Conservation (phyloP, 345 rosid species). For the Hevea brasiliensis region DNA sequence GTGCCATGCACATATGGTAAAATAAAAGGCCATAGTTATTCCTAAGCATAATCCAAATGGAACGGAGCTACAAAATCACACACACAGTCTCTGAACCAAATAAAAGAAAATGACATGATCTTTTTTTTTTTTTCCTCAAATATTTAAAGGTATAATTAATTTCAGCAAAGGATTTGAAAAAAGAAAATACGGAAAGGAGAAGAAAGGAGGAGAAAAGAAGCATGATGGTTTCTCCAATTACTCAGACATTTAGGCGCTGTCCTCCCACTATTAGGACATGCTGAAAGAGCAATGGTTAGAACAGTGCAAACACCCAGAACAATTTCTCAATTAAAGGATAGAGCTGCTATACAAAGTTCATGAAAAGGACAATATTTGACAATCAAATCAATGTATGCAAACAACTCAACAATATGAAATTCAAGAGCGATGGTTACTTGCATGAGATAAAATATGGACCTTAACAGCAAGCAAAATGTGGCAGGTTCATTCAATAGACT, state of each 20-base stretch:
- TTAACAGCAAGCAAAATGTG: neutral
- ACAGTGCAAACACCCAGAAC: neutral
- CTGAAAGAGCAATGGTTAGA: neutral
- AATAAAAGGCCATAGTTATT: neutral
- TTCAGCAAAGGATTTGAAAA: neutral
- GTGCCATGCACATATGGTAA: neutral
- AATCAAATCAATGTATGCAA: conserved; percentile 1
- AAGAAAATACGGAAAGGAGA: neutral
- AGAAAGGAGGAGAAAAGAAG: neutral
- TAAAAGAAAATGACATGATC: neutral
- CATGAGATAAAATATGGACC: conserved; percentile 8
- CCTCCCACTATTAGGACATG: neutral
- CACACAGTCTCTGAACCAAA: too few relatives aligned
- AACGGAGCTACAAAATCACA: neutral
- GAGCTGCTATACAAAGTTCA: neutral
- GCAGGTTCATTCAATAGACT: conserved; percentile 19
- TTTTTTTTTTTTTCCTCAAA: neutral
- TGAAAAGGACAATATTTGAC: neutral
- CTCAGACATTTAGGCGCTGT: too few relatives aligned
- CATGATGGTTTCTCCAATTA: too few relatives aligned
- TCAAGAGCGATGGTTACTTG: conserved; percentile 15
- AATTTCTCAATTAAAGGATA: neutral
- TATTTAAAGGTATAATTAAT: neutral
- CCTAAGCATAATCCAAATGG: conserved; percentile 1
- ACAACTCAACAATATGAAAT: conserved; percentile 1